phyloP scores from a whole-genome alignment of 306 rosid genomes.

The Prunus armeniaca region DNA sequence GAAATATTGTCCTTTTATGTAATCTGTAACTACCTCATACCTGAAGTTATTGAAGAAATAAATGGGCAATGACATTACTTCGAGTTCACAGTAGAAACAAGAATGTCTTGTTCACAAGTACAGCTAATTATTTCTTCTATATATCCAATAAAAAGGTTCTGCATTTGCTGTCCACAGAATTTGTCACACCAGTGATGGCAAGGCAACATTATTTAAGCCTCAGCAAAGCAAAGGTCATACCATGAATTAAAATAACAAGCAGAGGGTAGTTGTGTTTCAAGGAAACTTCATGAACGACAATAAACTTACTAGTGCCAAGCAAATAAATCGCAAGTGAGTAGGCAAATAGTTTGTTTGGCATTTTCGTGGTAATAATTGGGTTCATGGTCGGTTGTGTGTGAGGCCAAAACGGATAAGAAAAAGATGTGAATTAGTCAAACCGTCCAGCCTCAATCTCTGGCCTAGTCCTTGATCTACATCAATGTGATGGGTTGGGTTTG shows the following conservation, averaged over 20 bases:
- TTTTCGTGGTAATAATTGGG: background rate
- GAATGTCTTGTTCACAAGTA: no score
- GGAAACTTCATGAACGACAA: background rate
- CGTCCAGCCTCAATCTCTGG: background rate
- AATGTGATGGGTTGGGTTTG: background rate
- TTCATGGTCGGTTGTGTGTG: background rate
- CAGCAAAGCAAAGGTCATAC: background rate
- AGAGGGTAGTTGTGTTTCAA: background rate
- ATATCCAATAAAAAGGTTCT: no score
- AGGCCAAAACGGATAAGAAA: background rate
- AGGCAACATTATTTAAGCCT: background rate
- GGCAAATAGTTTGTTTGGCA: background rate
- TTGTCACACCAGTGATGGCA: background rate
- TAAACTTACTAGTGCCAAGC: background rate
- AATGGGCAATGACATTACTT: no score
- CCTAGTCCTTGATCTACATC: background rate
- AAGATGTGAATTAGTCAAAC: background rate
- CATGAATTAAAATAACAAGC: background rate
- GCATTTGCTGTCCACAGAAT: background rate
- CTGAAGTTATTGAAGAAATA: no score
- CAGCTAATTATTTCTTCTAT: no score
- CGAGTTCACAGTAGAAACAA: no score
- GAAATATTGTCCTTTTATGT: no score
- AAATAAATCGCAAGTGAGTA: background rate
- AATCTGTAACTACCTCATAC: no score